Evolutionary conservation across 768 basidiomycete genomes (phyloP), one percentile per base, ranked within the genome.

Genomic region (Trichaptum fuscoviolaceum): DNA sequence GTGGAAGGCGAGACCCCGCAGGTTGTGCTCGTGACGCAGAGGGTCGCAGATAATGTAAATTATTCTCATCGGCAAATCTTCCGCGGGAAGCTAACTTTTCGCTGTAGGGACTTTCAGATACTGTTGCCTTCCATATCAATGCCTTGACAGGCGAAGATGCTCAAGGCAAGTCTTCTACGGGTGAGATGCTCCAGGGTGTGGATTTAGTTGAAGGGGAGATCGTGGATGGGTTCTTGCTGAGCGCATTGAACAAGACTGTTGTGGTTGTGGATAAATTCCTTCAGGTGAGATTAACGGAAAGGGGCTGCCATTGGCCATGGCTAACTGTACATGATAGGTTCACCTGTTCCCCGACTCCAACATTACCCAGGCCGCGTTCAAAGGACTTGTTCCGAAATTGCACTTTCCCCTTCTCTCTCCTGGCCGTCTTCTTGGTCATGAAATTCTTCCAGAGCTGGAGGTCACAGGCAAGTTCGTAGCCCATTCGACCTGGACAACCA

Each of bases 131-230:
- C 79, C 89, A 92, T 63, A 77, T 95, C 35, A 83, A 93, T 68
- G 88, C 91, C 0, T 70, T 92, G n/a, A 93, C 89, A 0, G 92
- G 92, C n/a, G 81, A 82, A n/a, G 87, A 91, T 64, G 75, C 76
- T 7, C 71, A 71, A 63, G 77, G 73, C 15, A 64, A 68, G 57
- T 77, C 78, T 17, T 72, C 66, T 66, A 69, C 76, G 62, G 76
- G 72, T 1, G 80, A 74, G 36, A 69, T 81, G 5, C 73, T 91
- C 1, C 80, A 89, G 72, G 91, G 90, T 9, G 70, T 81, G 7
- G 88, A 90, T 69, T 73, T 86, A 30, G 83, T 92, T 42, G 75
- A 82, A 1, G 90, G 90, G 0, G 81, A 85, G 0, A 71, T 86
- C 34, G 75, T 86, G 1, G 87, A 91, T 62, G 83, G 82, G 18